phyloP scores from a whole-genome alignment of 2,329 filamentous ascomycete species.

The Hymenoscyphus fructigenus region DNA sequence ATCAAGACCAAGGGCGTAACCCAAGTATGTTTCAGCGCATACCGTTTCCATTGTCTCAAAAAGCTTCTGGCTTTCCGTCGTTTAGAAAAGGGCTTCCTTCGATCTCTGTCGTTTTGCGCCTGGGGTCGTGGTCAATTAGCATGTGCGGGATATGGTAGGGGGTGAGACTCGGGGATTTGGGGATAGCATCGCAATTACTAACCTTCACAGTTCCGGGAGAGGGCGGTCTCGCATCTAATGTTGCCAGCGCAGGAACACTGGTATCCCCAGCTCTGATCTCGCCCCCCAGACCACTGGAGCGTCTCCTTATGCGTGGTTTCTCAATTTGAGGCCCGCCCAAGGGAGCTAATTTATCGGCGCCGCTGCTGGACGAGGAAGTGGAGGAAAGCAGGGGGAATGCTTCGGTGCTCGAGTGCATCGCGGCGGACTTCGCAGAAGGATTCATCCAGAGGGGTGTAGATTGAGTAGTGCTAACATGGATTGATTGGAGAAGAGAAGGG shows the following conservation, averaged over 20 bases:
- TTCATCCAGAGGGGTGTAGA: conserved; percentile 6
- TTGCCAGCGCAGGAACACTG: conserved; percentile 49
- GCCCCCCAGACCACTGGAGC: conserved; percentile 48
- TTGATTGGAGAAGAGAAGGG: neutral
- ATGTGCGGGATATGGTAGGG: conserved; percentile 12
- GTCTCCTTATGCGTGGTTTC: conserved; percentile 40
- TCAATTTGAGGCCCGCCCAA: conserved; percentile 24
- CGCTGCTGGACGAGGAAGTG: neutral
- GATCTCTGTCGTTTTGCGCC: conserved; percentile 34
- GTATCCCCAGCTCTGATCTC: conserved; percentile 52
- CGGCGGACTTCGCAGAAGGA: conserved; percentile 1
- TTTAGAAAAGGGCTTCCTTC: conserved; percentile 37
- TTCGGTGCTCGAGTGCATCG: conserved; percentile 24
- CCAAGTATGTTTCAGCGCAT: conserved; percentile 58
- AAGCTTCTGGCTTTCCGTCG: conserved; percentile 36
- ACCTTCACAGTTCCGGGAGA: conserved; percentile 32
- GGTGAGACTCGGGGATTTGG: conserved; percentile 9
- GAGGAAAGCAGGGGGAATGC: conserved; percentile 31
- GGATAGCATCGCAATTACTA: conserved; percentile 9
- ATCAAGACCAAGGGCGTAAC: conserved; percentile 68
- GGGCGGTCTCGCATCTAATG: conserved; percentile 37
- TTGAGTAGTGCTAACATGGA: conserved; percentile 1
- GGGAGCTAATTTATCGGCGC: conserved; percentile 27
- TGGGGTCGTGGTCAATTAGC: conserved; percentile 10
- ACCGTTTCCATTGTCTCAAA: conserved; percentile 48